Percentiles rank a stretch among this genome's conserved stretches.
Evolutionary conservation across 306 rosid genomes (phyloP).

Genomic region (Ziziphus jujuba): DNA sequence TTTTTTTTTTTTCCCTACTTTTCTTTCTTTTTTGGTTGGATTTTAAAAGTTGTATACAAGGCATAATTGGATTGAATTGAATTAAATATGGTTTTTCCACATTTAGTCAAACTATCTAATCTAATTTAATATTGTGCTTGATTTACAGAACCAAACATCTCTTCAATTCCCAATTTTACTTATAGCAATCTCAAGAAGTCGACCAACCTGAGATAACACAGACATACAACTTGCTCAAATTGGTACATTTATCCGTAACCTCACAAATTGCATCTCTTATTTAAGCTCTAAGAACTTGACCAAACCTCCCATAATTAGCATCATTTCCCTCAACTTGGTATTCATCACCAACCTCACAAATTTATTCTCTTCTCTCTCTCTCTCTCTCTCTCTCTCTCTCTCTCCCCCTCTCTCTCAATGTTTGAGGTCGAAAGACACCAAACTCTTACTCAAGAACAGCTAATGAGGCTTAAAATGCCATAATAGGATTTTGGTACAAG

Average conservation of each 20-base stretch:
- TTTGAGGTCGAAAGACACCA: slow-evolving; percentile 27
- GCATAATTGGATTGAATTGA: no score
- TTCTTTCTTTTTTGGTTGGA: no score
- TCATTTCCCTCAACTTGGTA: slow-evolving; percentile 20
- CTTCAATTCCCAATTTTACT: no score
- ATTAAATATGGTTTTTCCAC: no score
- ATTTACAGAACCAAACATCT: no score
- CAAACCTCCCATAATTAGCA: slow-evolving; percentile 24
- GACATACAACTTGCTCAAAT: background rate
- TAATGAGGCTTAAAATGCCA: slow-evolving; percentile 21
- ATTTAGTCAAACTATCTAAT: no score
- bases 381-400: background rate
- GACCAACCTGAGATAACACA: background rate
- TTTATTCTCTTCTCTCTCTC: background rate
- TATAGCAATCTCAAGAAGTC: no score
- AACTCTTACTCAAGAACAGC: slow-evolving; percentile 27
- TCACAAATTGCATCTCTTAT: background rate
- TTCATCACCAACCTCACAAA: slow-evolving; percentile 11
- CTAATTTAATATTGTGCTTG: no score
- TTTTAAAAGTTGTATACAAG: no score
- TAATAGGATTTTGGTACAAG: slow-evolving; percentile 7
- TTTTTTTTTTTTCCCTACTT: no score
- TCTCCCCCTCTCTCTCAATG: background rate
- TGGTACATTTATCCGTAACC: slow-evolving; percentile 10
- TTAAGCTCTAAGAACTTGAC: slow-evolving; percentile 12